These are phyloP conservation scores for Blastocystis sp. DNA, from an alignment of 352 stramenopile genomes.

Conservation along the genomic window DNA sequence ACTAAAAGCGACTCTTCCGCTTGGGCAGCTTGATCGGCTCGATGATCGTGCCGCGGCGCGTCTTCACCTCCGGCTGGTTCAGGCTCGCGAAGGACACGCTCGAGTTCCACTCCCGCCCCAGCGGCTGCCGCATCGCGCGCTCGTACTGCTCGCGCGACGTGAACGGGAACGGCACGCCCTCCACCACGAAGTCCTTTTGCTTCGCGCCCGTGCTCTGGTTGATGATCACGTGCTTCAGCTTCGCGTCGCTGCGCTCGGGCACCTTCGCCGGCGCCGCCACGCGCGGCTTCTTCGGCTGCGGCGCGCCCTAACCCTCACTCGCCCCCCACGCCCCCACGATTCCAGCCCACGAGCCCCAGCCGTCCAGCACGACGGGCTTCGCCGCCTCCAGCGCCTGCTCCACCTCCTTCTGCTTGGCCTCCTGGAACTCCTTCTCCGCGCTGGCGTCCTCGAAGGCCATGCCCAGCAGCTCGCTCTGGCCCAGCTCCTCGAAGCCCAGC, in stretches of 20 bases:
- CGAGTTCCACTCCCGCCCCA: conserved; percentile 79
- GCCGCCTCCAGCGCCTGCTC: conserved; percentile 63
- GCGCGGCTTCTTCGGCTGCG: conserved; percentile 62
- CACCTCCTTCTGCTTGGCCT: conserved; percentile 81
- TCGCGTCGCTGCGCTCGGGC: conserved; percentile 81
- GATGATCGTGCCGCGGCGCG: conserved; percentile 41
- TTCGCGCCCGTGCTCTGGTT: conserved; percentile 76
- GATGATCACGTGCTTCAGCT: conserved; percentile 77
- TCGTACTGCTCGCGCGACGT: conserved; percentile 94
- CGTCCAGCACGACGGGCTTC: conserved; percentile 83
- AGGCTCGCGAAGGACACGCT: conserved; percentile 67
- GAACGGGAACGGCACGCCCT: conserved; percentile 93
- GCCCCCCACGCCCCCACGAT: not conserved
- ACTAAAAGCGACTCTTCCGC: not conserved
- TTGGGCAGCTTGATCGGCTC: conserved; percentile 57
- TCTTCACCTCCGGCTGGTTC: conserved; percentile 67
- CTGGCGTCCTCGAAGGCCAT: conserved; percentile 89
- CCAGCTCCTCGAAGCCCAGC: conserved; percentile 1
- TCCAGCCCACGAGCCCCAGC: conserved; percentile 77
- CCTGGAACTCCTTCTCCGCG: conserved; percentile 85
- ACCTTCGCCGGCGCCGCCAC: conserved; percentile 73
- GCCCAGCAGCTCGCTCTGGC: conserved; percentile 87
- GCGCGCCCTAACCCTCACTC: not conserved
- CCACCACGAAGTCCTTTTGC: conserved; percentile 71
- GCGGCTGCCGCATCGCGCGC: conserved; percentile 87